Conservation (phyloP, 805 yeast genomes). For the Debaryomyces tyrocola region DNA sequence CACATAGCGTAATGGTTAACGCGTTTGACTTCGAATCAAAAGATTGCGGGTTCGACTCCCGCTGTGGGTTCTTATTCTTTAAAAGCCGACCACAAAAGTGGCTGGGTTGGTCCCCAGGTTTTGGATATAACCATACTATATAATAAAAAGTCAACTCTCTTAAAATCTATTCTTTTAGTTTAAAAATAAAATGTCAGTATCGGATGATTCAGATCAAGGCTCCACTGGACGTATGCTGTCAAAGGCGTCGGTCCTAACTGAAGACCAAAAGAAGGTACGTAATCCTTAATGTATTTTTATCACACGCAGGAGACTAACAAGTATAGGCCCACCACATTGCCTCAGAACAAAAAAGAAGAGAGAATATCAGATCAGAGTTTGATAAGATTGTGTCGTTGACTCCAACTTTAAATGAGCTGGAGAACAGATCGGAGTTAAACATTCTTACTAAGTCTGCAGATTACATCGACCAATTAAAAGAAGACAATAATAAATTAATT, state of each 20-base stretch:
- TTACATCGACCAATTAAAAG: slow-evolving; percentile 50
- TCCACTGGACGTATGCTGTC: slow-evolving; percentile 15
- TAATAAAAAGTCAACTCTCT: no score
- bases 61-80: no score
- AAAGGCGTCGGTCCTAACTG: slow-evolving; percentile 31
- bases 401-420: slow-evolving; percentile 67
- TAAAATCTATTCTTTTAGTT: no score
- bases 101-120: no score
- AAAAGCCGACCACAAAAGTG: no score
- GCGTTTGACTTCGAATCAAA: slow-evolving; percentile 68
- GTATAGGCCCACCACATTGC: slow-evolving; percentile 71
- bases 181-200: neutral
- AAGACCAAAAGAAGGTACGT: slow-evolving; percentile 37
- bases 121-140: no score
- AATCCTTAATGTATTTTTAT: neutral
- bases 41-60: no score
- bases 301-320: slow-evolving; percentile 10
- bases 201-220: neutral
- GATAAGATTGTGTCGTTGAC: slow-evolving; percentile 73
- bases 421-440: slow-evolving; percentile 76
- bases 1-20: slow-evolving; percentile 61
- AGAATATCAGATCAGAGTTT: slow-evolving; percentile 79
- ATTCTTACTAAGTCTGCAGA: slow-evolving; percentile 66
- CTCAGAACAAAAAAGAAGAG: slow-evolving; percentile 84
- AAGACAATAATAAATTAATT: slow-evolving; percentile 49